Evolutionary conservation across 208 protist genomes (phyloP).

Genomic region (Novymonas esmeraldas): DNA sequence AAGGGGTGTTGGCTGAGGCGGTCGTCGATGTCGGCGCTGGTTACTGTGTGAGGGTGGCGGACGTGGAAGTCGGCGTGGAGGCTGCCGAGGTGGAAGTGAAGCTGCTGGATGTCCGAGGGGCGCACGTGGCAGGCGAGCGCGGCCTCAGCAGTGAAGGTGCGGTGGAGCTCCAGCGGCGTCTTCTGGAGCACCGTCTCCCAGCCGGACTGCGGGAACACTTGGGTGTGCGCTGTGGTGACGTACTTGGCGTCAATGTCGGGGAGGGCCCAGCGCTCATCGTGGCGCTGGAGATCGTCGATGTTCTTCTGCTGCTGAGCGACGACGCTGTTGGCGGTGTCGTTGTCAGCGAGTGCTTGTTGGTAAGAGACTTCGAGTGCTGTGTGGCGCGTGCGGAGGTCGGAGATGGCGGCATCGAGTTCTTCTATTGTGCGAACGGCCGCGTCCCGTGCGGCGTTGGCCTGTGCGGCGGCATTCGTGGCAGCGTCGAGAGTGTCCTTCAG

Average conservation of each 20-base stretch:
- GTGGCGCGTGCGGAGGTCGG: too few species aligned
- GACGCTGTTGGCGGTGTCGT: slow-evolving; percentile 32
- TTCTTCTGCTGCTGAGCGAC: neutral
- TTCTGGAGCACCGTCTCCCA: slow-evolving; percentile 31
- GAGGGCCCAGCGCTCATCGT: slow-evolving; percentile 27
- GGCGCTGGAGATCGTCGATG: neutral
- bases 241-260: neutral
- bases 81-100: slow-evolving; percentile 34
- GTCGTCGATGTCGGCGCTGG: slow-evolving; percentile 21
- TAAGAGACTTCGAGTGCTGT: too few species aligned
- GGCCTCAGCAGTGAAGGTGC: slow-evolving; percentile 30
- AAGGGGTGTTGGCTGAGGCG: too few species aligned
- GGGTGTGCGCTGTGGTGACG: slow-evolving; percentile 19
- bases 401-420: too few species aligned
- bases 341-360: too few species aligned
- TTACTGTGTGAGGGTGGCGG: slow-evolving; percentile 3
- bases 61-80: slow-evolving; percentile 36
- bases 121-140: slow-evolving; percentile 39
- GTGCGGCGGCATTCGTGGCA: too few species aligned
- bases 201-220: slow-evolving; percentile 33
- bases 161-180: slow-evolving; percentile 24
- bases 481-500: too few species aligned
- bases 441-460: too few species aligned
- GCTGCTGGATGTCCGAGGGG: slow-evolving; percentile 14
- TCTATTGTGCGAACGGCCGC: too few species aligned